Conservation (phyloP, 2,329 filamentous ascomycete genomes). For the Claviceps pusilla region DNA sequence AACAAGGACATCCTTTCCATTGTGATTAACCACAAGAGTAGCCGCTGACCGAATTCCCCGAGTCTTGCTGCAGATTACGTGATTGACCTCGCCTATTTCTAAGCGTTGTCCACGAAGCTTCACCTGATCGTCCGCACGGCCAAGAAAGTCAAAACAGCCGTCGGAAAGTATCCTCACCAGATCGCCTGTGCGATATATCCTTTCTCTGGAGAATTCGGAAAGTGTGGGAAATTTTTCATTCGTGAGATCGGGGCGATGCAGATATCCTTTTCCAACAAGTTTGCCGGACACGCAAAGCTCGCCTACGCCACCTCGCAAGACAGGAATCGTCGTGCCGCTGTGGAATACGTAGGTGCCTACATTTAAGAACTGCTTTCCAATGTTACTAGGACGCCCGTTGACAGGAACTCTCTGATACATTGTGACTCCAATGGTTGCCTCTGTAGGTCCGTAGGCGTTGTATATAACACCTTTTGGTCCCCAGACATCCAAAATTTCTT, state of each 20-base stretch:
- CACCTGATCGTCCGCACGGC: conserved; percentile 79
- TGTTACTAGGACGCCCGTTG: conserved; percentile 73
- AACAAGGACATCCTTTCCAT: conserved; percentile 70
- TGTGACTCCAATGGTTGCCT: conserved; percentile 83
- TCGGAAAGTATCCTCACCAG: conserved; percentile 69
- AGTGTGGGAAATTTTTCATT: conserved; percentile 59
- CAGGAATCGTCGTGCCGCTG: conserved; percentile 53
- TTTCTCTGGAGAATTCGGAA: conserved; percentile 31
- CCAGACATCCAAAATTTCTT: conserved; percentile 80
- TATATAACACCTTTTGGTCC: conserved; percentile 68
- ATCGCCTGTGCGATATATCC: conserved; percentile 78
- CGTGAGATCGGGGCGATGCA: conserved; percentile 68
- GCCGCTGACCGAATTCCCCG: conserved; percentile 50
- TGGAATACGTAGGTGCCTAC: conserved; percentile 69
- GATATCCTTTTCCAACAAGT: conserved; percentile 78
- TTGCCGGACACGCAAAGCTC: conserved; percentile 81
- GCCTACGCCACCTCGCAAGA: conserved; percentile 64
- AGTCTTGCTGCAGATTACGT: conserved; percentile 53
- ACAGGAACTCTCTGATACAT: conserved; percentile 70
- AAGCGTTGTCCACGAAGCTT: conserved; percentile 81
- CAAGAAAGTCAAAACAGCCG: conserved; percentile 72
- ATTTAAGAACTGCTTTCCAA: conserved; percentile 74
- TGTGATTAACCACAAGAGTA: conserved; percentile 59
- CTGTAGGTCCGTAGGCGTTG: conserved; percentile 85
- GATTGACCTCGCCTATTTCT: conserved; percentile 84